Conservation (phyloP, 2,329 filamentous ascomycete genomes). For the Stemphylium vesicarium region DNA sequence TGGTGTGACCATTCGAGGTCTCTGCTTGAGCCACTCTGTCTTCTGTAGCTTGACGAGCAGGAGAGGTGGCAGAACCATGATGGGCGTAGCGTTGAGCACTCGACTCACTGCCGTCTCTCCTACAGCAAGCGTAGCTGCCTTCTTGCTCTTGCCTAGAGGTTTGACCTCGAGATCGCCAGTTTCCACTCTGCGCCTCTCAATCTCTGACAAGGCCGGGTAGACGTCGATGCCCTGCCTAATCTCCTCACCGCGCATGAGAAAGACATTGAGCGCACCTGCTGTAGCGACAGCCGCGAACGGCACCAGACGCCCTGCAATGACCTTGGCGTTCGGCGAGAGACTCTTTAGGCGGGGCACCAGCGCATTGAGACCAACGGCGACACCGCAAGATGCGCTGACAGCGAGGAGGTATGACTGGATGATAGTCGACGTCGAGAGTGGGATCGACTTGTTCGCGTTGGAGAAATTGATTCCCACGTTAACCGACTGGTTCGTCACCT, state of each 20-base stretch:
- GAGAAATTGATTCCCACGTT: slow-evolving; percentile 98
- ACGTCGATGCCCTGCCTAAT: slow-evolving; percentile 93
- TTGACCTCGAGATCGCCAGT: slow-evolving; percentile 65
- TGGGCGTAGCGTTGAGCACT: slow-evolving; percentile 91
- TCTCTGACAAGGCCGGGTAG: slow-evolving; percentile 77
- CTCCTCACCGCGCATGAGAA: slow-evolving; percentile 96
- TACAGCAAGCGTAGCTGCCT: slow-evolving; percentile 86
- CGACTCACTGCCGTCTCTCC: slow-evolving; percentile 90
- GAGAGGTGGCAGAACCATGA: slow-evolving; percentile 95
- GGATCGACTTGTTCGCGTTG: slow-evolving; percentile 97
- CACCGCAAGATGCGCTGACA: slow-evolving; percentile 90
- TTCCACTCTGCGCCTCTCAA: slow-evolving; percentile 70
- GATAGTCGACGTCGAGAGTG: slow-evolving; percentile 79
- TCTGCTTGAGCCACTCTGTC: slow-evolving; percentile 78
- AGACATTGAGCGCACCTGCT: slow-evolving; percentile 91
- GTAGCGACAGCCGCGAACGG: slow-evolving; percentile 95
- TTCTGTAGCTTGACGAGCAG: slow-evolving; percentile 84
- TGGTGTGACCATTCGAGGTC: slow-evolving; percentile 78
- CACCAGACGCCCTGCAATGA: slow-evolving; percentile 83
- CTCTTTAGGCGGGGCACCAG: slow-evolving; percentile 83
- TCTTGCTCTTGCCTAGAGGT: slow-evolving; percentile 84
- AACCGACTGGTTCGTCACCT: slow-evolving; percentile 94
- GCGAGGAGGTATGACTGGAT: slow-evolving; percentile 90
- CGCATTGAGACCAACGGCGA: slow-evolving; percentile 89
- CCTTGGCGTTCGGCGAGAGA: slow-evolving; percentile 75